A percentile compares a stretch with the other conserved stretches of the same genome.
These are phyloP conservation scores for Oemleria cerasiformis DNA, from an alignment of 306 rosid genomes.

Conservation along the genomic window DNA sequence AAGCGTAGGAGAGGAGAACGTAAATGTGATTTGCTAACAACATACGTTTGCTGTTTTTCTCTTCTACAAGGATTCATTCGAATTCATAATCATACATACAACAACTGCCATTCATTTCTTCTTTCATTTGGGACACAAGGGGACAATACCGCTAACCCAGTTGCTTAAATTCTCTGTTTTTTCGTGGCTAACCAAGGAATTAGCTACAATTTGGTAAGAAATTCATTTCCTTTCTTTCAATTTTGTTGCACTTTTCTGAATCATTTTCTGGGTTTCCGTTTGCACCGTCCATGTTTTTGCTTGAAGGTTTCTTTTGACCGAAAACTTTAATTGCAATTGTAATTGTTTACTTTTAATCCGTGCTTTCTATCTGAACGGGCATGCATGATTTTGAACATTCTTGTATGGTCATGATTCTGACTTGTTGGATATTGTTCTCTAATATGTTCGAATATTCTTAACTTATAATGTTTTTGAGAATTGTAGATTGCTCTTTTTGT, in stretches of 20 bases:
- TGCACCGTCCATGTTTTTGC: not conserved
- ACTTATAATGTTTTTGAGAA: not conserved
- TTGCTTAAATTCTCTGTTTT: not conserved
- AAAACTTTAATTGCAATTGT: not conserved
- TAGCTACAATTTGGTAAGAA: conserved; percentile 7
- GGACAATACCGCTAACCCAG: not conserved
- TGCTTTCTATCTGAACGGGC: not conserved
- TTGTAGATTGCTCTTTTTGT: not conserved
- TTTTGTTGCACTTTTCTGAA: not conserved
- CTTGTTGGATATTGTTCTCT: not conserved
- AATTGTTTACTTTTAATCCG: not conserved
- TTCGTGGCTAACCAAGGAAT: not conserved
- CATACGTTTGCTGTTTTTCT: conserved; percentile 2
- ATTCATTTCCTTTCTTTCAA: not conserved
- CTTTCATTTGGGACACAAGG: not conserved
- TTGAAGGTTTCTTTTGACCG: not conserved
- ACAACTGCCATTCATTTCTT: not conserved
- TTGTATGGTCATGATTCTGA: not conserved
- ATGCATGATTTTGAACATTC: not conserved
- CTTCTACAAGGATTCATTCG: not conserved
- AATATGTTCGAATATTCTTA: not conserved
- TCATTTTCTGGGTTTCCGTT: not conserved
- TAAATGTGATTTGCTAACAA: not conserved
- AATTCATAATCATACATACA: not conserved
- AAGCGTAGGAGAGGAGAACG: not conserved